Base-by-base conservation (phyloP, 208 protist species). In the Trypanosoma scelopori region DNA sequence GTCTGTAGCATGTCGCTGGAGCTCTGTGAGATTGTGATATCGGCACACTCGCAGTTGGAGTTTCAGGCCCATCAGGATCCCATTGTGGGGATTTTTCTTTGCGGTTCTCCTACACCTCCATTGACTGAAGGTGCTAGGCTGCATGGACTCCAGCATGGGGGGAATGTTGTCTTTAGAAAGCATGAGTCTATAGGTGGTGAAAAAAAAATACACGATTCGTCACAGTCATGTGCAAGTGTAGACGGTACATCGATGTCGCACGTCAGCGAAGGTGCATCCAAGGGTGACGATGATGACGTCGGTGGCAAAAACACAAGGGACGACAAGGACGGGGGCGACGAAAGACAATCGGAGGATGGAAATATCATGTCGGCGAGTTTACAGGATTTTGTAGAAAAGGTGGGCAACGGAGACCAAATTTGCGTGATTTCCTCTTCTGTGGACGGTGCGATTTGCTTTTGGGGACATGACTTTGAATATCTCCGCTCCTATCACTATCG, bases 81-180 rank as follows among this genome's bases (percentile, higher is more conserved):
- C 23, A 57, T 80, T 30, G 43, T 79, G 28, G 72, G 72, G 27
- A 57, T 84, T n/a, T 69, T 48, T 61, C 39, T 61, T 25, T 45
- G 20, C 18, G 0, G 45, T 46, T 13, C 47, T 25, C 23, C 39
- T 50, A 18, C 39, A 16, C 3, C 15, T 3, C 5, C 45, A 15
- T 23, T 37, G 32, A 37, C 3, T 3, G 32, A 37, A 9, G 32
- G 3, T 37, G 9, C 3, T 9, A 37, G 3, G 32, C 32, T 37
- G 9, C 5, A 37, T 37, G 32, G 32, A 9, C 3, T 3, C 32
- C 3, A 37, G 5, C 5, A 37, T 37, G 32, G 32, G 32, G 32
- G 9, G 32, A 37, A 11, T 37, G 32, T 9, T 11, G 32, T 9
- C 32, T 37, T 37, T 9, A 9, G 9, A 37, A 37, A 37, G 32